These are phyloP conservation scores for Alternaria atra DNA, from an alignment of 2,329 filamentous ascomycete genomes.

Conservation along the genomic window DNA sequence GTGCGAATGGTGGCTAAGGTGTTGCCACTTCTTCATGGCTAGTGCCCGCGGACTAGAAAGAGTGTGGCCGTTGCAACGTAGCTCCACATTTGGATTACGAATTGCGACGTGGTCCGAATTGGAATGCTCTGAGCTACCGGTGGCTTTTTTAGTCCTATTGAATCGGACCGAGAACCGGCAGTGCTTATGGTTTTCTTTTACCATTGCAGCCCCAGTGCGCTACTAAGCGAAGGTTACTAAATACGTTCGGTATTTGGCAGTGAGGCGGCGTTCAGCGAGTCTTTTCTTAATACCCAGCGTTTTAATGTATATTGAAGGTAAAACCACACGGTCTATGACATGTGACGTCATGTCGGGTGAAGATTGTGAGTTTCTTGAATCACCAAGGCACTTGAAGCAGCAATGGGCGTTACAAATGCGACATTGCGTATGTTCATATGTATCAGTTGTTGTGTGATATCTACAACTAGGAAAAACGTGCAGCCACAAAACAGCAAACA, in stretches of 20 bases:
- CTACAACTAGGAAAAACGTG: neutral
- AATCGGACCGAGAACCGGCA: neutral
- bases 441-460: neutral
- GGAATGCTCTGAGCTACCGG: neutral
- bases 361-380: neutral
- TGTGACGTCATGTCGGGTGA: neutral
- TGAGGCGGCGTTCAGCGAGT: neutral
- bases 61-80: neutral
- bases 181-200: neutral
- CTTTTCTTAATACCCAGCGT: neutral
- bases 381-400: neutral
- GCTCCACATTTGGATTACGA: slow-evolving; percentile 1
- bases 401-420: neutral
- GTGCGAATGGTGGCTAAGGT: neutral
- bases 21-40: neutral
- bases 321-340: neutral
- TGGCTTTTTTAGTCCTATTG: neutral
- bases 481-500: neutral
- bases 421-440: neutral
- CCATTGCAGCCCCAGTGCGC: neutral
- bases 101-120: slow-evolving; percentile 3
- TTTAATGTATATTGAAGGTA: neutral
- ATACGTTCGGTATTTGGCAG: neutral
- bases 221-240: neutral
- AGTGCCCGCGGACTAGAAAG: neutral